phyloP scores from a whole-genome alignment of 768 basidiomycete species.

The Cantharellus cinnabarinus region DNA sequence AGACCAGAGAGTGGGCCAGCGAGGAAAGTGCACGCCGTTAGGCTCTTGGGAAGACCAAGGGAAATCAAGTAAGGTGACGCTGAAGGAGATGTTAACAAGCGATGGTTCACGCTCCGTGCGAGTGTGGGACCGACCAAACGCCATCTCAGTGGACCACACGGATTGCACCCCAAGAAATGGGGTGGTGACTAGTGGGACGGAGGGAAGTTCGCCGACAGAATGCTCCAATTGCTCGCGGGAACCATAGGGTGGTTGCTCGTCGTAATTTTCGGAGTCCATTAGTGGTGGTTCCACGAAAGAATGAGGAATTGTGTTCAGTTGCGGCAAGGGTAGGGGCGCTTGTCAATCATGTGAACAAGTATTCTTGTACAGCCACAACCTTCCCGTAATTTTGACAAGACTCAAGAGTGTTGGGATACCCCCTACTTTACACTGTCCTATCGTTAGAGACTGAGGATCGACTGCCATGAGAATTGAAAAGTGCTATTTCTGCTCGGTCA shows the following conservation, averaged over 20 bases:
- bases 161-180: neutral
- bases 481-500: slow-evolving; percentile 96
- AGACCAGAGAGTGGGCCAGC: slow-evolving; percentile 4
- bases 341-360: too few relatives aligned
- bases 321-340: too few relatives aligned
- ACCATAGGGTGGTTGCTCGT: neutral
- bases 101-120: neutral
- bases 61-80: slow-evolving; percentile 6
- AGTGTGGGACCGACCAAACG: neutral
- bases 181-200: neutral
- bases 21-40: slow-evolving; percentile 1
- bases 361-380: too few relatives aligned
- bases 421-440: neutral
- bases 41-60: slow-evolving; percentile 2
- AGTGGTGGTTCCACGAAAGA: too few relatives aligned
- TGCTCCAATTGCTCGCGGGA: neutral
- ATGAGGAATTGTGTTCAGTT: too few relatives aligned
- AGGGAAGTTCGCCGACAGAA: neutral
- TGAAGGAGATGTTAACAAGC: neutral
- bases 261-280: neutral
- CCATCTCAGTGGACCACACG: slow-evolving; percentile 4
- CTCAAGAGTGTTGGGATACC: too few relatives aligned
- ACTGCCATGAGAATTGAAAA: slow-evolving; percentile 77
- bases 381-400: too few relatives aligned
- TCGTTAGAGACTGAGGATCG: neutral